Evolutionary conservation across 176 grass and related monocot genomes (phyloP).

Genomic region (Hyparrhenia diplandra): DNA sequence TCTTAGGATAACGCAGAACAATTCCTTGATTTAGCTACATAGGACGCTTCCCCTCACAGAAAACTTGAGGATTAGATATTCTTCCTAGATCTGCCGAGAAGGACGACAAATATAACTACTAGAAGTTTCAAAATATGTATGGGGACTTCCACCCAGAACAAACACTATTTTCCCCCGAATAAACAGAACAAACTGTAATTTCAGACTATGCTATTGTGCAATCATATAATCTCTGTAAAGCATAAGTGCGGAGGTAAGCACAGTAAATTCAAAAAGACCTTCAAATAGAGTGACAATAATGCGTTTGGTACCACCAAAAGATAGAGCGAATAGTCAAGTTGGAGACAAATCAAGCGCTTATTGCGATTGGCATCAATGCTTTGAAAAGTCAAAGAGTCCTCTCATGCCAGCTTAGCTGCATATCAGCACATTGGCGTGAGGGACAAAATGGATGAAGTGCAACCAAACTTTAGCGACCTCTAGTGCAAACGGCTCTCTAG

Average conservation of each 20-base stretch:
- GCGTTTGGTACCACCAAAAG: constrained; percentile 12
- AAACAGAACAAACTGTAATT: not conserved
- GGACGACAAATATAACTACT: not conserved
- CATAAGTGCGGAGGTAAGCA: not conserved
- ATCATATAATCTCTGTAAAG: not conserved
- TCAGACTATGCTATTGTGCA: not conserved
- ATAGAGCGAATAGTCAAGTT: not conserved
- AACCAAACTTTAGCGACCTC: not conserved
- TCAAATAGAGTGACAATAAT: not conserved
- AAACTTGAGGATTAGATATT: not conserved
- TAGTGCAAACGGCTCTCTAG: not conserved
- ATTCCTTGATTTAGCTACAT: not conserved
- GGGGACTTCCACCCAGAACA: not conserved
- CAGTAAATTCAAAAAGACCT: not conserved
- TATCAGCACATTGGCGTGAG: not conserved
- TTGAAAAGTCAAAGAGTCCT: not conserved
- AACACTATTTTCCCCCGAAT: not conserved
- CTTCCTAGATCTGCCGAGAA: not conserved
- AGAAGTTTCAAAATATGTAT: not conserved
- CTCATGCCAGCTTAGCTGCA: not conserved
- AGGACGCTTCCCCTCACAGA: not conserved
- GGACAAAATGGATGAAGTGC: not conserved
- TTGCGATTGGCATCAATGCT: not conserved
- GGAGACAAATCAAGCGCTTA: not conserved
- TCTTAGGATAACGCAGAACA: constrained; percentile 14